Base-by-base conservation (phyloP, 305 asterid genomes). In the Striga hermonthica region DNA sequence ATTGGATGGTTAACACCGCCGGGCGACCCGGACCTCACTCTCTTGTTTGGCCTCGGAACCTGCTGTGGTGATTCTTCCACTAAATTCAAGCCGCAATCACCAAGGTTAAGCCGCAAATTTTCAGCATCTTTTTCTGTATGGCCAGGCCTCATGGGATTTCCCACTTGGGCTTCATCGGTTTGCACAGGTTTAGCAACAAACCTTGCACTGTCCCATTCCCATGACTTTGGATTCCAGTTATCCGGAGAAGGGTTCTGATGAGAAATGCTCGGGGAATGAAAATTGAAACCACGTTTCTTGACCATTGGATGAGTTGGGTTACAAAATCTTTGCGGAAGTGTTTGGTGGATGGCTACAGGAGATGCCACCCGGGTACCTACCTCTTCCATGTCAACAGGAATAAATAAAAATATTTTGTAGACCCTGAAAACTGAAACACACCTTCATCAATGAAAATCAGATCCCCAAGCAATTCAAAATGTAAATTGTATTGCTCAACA, bases 141-240 rank as follows among this genome's bases (percentile, higher is more conserved):
- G 11, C 31, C 75, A 48, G 54, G 68, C 9, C 60, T 65, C 49
- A 57, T 57, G 48, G 66, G 52, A 69, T 69, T 76, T 59, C 72
- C 79, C 39, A 9, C 60, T 35, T 3, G 66, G 66, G 28, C 68
- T n/a, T 68, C 81, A 66, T 79, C 83, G 69, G 69, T 45, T 60
- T 77, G 81, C 74, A 58, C 36, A 10, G 84, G 90, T 72, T 72
- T 86, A 9, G 95, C 97, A 31, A 86, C 74, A 49, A 86, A 88
- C 57, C 87, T 81, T n/a, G 81, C 7, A 64, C 90, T 80, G 55
- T 90, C 97, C 97, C 97, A 90, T n/a, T 79, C 77, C 97, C 97
- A 90, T 5, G 80, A 78, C 57, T 66, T 73, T 0, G 86, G 90
- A 57, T 79, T 82, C 97, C 97, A 90, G 68, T 69, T 71, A 57